Evolutionary conservation across 164 flowering plant species (phyloP).

Genomic region (Kalanchoe fedtschenkoi): DNA sequence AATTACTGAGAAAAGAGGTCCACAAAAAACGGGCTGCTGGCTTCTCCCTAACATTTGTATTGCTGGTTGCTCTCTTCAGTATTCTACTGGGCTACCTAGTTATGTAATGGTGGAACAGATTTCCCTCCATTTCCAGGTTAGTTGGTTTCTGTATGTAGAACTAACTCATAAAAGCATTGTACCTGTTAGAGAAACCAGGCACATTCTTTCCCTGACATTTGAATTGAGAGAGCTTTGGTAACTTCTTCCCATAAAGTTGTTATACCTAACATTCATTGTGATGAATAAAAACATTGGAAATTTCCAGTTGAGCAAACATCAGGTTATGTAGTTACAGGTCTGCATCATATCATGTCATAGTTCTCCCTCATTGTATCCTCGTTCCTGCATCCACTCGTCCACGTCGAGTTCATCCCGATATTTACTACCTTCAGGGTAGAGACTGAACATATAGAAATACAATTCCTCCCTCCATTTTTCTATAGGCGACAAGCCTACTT

Average conservation of each 20-base stretch:
- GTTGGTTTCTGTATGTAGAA: not conserved
- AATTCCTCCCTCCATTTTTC: constrained; percentile 5
- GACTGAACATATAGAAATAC: not conserved
- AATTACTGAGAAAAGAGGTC: not conserved
- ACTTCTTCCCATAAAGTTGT: too few relatives aligned
- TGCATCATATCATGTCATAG: too few relatives aligned
- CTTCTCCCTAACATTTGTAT: not conserved
- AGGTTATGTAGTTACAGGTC: too few relatives aligned
- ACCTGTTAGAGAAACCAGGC: not conserved
- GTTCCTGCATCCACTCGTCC: not conserved
- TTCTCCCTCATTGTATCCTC: not conserved
- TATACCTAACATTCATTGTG: too few relatives aligned
- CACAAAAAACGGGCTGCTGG: not conserved
- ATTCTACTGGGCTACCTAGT: constrained; percentile 2
- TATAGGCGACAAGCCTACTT: constrained; percentile 9
- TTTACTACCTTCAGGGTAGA: not conserved
- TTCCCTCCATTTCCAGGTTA: not conserved
- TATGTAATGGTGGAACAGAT: not conserved
- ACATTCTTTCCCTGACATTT: not conserved
- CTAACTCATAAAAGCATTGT: not conserved
- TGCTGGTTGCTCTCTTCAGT: constrained; percentile 5
- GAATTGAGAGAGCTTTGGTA: not conserved
- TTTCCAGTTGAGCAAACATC: too few relatives aligned
- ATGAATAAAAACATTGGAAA: too few relatives aligned
- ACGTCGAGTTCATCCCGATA: not conserved